phyloP scores from a whole-genome alignment of 2,329 filamentous ascomycete species.

The Chaetomiaceae sp. region DNA sequence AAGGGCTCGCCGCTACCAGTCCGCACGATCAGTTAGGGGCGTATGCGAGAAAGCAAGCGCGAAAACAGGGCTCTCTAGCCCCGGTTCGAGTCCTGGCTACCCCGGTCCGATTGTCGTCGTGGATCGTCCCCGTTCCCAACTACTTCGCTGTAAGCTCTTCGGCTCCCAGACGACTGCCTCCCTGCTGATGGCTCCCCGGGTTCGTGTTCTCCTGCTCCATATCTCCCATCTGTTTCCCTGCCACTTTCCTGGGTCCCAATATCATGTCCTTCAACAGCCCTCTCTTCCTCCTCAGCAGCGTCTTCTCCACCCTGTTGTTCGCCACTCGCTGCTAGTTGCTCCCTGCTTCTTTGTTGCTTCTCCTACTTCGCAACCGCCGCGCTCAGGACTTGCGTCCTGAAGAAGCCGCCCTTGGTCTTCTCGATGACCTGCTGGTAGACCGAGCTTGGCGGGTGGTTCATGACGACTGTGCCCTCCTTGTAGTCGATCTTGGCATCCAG shows the following conservation, averaged over 20 bases:
- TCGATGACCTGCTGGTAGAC: slow-evolving; percentile 99
- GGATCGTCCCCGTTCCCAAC: too few relatives aligned
- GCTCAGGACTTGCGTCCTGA: slow-evolving; percentile 91
- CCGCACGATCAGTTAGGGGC: background rate
- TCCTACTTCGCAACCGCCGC: slow-evolving; percentile 48
- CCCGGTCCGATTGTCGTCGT: too few relatives aligned
- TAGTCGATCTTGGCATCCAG: slow-evolving; percentile 99
- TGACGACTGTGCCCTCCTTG: slow-evolving; percentile 95
- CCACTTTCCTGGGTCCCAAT: too few relatives aligned
- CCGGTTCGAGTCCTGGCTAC: too few relatives aligned
- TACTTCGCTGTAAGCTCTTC: too few relatives aligned
- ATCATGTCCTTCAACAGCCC: too few relatives aligned
- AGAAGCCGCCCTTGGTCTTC: slow-evolving; percentile 97
- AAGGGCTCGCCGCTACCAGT: background rate
- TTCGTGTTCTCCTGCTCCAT: too few relatives aligned
- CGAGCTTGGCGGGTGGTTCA: slow-evolving; percentile 98
- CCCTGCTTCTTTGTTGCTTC: background rate
- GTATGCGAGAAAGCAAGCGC: too few relatives aligned
- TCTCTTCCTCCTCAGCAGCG: too few relatives aligned
- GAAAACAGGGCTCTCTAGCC: background rate
- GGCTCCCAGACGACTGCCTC: too few relatives aligned
- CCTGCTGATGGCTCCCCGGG: too few relatives aligned
- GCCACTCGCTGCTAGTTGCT: background rate
- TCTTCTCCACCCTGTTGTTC: background rate
- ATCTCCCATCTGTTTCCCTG: too few relatives aligned